Evolutionary conservation across 1,139 yeast genomes (phyloP), one percentile per base, ranked within the genome.

Genomic region (Pichia sp.): DNA sequence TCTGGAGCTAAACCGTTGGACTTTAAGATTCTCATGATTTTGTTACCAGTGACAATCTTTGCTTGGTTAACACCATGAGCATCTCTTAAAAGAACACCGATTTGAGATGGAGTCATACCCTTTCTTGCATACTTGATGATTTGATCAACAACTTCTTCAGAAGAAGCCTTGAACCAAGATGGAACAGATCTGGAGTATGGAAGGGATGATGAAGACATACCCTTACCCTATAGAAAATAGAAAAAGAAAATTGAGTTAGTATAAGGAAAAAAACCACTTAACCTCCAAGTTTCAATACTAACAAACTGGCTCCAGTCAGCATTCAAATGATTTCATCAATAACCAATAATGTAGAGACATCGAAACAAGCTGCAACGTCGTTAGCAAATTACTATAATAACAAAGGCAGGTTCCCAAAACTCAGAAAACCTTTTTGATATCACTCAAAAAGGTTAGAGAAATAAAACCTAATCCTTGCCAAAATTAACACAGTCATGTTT

Each of bases 1-100:
- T 91, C 98, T 72, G 99, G 97, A 67, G 97, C 98, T 69, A 93
- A 82, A 84, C 98, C 99, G 79, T 88, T 86, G 56, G 97, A 84
- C 77, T 89, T 93, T 72, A 91, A 82, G 78, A 91, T 88, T 84
- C 99, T 89, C 73, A 91, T 83, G 68, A 91, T 83, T 86, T 93
- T 93, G 96, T 89, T 89, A 81, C 97, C 97, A 61, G 98, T 91
- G 74, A 86, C 88, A 67, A 89, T 82, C 77, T 82, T 88, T 64
- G 96, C 74, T 76, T 89, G 96, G 68, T 96, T 82, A 64, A 91
- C 97, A 75, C 98, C 98, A 78, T 93, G 98, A 63, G 97, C 94
- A 76, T 91, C 99, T 82, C 99, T 89, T 72, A 91, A 86, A 66
- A 88, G 74, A 66, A 91, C 98, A 84, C 99, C 98, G 60, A 91